Evolutionary conservation across 306 rosid genomes (phyloP), one percentile per base, ranked within the genome.

Genomic region (Lathyrus sativus): DNA sequence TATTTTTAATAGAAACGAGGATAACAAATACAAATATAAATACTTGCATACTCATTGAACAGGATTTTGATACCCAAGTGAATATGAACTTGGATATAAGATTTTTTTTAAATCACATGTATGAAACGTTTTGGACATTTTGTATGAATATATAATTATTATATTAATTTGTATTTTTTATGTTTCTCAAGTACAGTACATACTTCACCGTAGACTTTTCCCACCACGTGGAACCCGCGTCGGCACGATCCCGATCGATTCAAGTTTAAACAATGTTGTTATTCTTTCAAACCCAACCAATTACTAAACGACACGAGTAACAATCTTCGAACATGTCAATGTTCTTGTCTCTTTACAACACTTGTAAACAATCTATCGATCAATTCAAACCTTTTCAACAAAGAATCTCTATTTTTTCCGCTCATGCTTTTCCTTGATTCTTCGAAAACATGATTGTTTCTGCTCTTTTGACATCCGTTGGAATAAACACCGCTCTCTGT

Each of bases 381-480:
- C 68, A 7, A 1, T 35, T 35, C 39, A 35, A 35, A 35, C 9
- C 39, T 5, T 7, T 35, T 19, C 29, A 18, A 18, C n/a, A 51
- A 3, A 14, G n/a, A 59, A 38, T 37, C 15, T 61, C 31, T 18
- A 9, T 0, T 17, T 17, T 15, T 62, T 62, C 15, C 19, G 4
- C 38, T 1, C 37, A 41, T 19, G 37, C 22, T 6, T 6, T 22
- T 22, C 2, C 43, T 12, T 18, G 18, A 6, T 62, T 62, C 15
- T 62, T 62, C 15, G 2, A 41, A 41, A 13, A 68, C 45, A 93
- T 90, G 98, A 75, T 90, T 37, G 90, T 93, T 19, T 93, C 96
- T 31, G 96, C 98, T 24, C 89, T 93, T 44, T 53, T 90, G 3
- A 93, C 98, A 64, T 93, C 97, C 13, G 81, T 93, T 78, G 96